Evolutionary conservation across 768 basidiomycete genomes (phyloP).

Genomic region (Agrocybe praecox): DNA sequence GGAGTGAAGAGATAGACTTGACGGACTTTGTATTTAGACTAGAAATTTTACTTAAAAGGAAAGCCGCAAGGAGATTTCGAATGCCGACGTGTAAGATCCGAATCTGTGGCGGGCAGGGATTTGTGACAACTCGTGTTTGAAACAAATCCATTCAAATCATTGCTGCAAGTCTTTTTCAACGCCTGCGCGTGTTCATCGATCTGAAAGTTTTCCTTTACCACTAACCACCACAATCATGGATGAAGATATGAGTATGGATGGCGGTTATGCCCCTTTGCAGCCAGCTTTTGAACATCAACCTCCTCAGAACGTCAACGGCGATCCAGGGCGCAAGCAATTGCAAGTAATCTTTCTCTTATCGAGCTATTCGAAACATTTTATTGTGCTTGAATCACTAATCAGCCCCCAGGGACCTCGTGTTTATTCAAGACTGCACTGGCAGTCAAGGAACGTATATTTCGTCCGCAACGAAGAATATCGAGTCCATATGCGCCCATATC

Average conservation of each 20-base stretch:
- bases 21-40: neutral
- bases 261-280: constrained; percentile 31
- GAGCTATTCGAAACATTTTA: neutral
- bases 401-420: constrained; percentile 79
- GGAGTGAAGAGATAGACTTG: constrained; percentile 50
- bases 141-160: constrained; percentile 7
- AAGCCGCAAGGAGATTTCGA: constrained; percentile 28
- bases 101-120: constrained; percentile 32
- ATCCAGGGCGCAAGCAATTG: constrained; percentile 71
- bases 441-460: constrained; percentile 89
- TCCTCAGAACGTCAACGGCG: constrained; percentile 28
- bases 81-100: constrained; percentile 46
- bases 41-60: constrained; percentile 10
- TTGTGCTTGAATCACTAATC: constrained; percentile 9
- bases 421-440: constrained; percentile 95
- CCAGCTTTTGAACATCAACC: constrained; percentile 38
- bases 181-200: constrained; percentile 26
- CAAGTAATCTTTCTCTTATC: constrained; percentile 37
- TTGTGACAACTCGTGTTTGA: constrained; percentile 5
- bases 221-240: constrained; percentile 56
- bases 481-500: constrained; percentile 92
- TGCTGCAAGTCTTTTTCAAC: constrained; percentile 3
- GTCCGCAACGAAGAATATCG: constrained; percentile 96
- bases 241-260: constrained; percentile 76
- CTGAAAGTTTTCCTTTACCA: constrained; percentile 12